A percentile compares a stretch with the other conserved stretches of the same genome.
Conservation (phyloP, 805 yeast species). For the Naumovozyma castellii region DNA sequence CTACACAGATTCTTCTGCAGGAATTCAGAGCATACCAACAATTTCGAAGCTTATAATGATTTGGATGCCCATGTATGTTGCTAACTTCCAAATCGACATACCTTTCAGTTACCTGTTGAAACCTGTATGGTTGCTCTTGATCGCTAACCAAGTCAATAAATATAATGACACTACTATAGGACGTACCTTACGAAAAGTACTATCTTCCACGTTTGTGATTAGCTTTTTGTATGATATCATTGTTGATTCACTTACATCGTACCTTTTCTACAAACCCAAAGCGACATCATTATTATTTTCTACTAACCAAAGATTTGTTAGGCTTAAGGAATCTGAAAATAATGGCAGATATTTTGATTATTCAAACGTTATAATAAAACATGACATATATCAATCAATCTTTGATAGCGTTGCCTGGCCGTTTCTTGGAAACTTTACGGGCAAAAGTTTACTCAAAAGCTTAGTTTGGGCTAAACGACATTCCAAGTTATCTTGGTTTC, state of each 20-base stretch:
- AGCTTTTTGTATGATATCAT: too few species aligned
- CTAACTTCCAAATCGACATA: background rate
- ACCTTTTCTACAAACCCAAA: background rate
- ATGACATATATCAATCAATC: background rate
- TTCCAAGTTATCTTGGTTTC: slow-evolving; percentile 2
- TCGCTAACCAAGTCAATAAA: background rate
- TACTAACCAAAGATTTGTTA: background rate
- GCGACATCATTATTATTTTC: background rate
- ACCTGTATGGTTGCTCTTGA: background rate
- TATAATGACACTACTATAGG: background rate
- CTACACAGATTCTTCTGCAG: slow-evolving; percentile 16
- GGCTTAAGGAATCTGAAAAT: background rate
- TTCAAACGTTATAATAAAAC: background rate
- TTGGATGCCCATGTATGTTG: background rate
- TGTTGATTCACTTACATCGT: background rate
- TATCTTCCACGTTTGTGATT: background rate
- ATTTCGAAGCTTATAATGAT: slow-evolving; percentile 10
- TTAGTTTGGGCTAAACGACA: slow-evolving; percentile 6
- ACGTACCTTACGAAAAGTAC: background rate
- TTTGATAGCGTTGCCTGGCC: slow-evolving; percentile 14
- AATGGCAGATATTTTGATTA: background rate
- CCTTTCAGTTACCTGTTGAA: background rate
- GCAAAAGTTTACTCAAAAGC: slow-evolving; percentile 4
- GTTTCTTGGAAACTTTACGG: slow-evolving; percentile 8
- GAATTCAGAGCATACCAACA: slow-evolving; percentile 14